Conservation (phyloP, 768 basidiomycete species). For the Suillus cothurnatus region DNA sequence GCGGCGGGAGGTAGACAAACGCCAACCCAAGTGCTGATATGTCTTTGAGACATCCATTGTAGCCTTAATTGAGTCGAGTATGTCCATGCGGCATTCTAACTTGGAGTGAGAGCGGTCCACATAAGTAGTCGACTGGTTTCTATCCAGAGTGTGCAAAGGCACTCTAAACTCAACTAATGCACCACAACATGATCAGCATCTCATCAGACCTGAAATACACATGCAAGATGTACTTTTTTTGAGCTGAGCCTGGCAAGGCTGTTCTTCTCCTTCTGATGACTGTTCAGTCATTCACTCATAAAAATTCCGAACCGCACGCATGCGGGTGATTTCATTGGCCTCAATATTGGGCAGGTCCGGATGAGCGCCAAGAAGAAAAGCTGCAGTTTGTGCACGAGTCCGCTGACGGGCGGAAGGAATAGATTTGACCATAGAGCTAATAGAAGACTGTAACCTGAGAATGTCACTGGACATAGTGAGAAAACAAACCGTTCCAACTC, state of each 20-base stretch:
- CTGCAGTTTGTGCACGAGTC: not conserved
- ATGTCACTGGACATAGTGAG: no score
- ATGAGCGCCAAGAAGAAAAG: not conserved
- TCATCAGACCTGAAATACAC: not conserved
- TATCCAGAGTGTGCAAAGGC: not conserved
- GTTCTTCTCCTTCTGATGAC: no score
- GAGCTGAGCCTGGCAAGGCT: not conserved
- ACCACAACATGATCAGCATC: conserved; percentile 1
- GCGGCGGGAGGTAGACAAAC: not conserved
- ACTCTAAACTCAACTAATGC: not conserved
- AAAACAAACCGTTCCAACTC: no score
- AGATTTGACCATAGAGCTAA: not conserved
- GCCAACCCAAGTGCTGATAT: not conserved
- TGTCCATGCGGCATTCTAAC: not conserved
- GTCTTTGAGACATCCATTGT: not conserved
- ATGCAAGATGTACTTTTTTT: not conserved
- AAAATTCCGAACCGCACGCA: no score
- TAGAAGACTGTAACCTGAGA: no score
- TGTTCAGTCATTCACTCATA: no score
- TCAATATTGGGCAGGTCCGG: not conserved
- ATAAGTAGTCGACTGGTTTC: not conserved
- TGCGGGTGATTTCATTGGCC: not conserved
- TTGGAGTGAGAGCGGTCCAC: not conserved
- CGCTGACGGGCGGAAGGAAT: not conserved
- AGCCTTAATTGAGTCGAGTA: not conserved